Conservation (phyloP, 108 stramenopile species). For the Nitzschia palea region DNA sequence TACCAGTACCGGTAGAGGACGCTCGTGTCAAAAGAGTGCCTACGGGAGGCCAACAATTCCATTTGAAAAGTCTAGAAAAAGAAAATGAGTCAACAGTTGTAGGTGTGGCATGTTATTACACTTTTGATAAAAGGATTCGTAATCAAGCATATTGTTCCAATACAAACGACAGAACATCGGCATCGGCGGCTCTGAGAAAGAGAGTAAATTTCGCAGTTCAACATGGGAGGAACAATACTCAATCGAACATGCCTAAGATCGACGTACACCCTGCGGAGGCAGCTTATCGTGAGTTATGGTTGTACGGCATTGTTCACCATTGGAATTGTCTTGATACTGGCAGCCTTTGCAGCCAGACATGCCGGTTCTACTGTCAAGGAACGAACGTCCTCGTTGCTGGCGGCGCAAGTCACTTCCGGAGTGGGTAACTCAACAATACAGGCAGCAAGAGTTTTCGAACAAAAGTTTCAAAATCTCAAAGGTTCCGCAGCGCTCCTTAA, state of each 20-base stretch:
- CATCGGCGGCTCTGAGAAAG: no score
- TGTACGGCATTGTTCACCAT: conserved; percentile 35
- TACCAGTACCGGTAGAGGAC: no score
- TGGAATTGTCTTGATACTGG: conserved; percentile 34
- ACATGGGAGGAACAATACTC: conserved; percentile 9
- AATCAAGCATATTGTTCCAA: no score
- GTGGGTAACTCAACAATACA: conserved; percentile 21
- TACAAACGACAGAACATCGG: no score
- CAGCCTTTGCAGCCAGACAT: conserved; percentile 21
- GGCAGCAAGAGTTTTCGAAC: conserved; percentile 20
- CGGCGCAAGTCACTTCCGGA: conserved; percentile 17
- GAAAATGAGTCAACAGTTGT: no score
- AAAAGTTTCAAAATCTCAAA: conserved; percentile 24
- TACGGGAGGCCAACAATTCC: no score
- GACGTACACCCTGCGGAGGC: conserved; percentile 48
- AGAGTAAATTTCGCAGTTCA: no score
- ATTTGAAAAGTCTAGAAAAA: no score
- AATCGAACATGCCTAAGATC: conserved; percentile 41
- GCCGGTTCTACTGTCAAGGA: conserved; percentile 45
- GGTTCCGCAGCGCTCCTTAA: conserved; percentile 25
- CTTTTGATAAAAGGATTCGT: no score
- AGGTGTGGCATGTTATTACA: no score
- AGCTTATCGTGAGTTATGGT: conserved; percentile 56
- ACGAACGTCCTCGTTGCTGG: conserved; percentile 11
- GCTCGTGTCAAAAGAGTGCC: no score